A percentile compares a stretch with the other conserved stretches of the same genome.
phyloP scores from a whole-genome alignment of 805 yeast genomes.

The Kazachstania psychrophila region DNA sequence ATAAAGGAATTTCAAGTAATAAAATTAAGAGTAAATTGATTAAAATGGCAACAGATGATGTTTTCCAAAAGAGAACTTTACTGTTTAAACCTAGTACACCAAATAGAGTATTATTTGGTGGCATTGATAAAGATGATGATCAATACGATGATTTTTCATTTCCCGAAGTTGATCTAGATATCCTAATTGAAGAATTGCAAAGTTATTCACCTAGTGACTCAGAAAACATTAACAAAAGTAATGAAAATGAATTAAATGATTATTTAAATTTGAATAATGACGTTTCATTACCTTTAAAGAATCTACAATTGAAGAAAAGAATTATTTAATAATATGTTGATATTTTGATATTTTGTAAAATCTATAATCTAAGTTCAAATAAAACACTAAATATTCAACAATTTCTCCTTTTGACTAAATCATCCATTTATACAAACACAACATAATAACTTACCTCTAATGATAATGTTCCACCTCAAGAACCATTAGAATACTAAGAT shows the following conservation, averaged over 20 bases:
- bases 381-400: no score
- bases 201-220: neutral
- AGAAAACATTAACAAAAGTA: neutral
- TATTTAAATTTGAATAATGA: slow-evolving; percentile 2
- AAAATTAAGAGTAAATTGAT: slow-evolving; percentile 37
- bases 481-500: no score
- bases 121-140: slow-evolving; percentile 28
- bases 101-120: slow-evolving; percentile 42
- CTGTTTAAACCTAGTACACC: slow-evolving; percentile 48
- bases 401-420: no score
- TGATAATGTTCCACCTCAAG: no score
- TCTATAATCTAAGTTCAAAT: no score
- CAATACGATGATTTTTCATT: slow-evolving; percentile 19
- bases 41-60: slow-evolving; percentile 39
- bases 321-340: no score
- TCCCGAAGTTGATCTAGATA: slow-evolving; percentile 19
- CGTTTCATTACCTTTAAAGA: neutral
- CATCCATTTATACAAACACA: no score
- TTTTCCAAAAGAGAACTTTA: slow-evolving; percentile 39
- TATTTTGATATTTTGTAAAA: no score
- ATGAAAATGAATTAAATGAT: no score
- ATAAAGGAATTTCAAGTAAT: slow-evolving; percentile 38
- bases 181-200: slow-evolving; percentile 14
- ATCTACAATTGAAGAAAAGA: neutral
- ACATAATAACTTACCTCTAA: no score